Evolutionary conservation across 352 stramenopile species (phyloP).

Genomic region (Globisporangium nagaii): DNA sequence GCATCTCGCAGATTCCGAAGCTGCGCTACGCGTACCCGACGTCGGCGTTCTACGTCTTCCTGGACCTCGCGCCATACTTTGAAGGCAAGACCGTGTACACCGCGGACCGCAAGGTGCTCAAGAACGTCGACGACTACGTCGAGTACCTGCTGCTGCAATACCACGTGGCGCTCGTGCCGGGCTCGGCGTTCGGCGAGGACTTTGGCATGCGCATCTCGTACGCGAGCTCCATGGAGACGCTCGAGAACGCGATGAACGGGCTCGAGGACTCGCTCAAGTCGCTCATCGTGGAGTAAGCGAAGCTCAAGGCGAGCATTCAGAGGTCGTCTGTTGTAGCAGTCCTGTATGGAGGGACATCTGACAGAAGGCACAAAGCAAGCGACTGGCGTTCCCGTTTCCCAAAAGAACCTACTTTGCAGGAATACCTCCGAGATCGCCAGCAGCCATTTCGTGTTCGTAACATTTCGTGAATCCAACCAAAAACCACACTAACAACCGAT

Average conservation of each 20-base stretch:
- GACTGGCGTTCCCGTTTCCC: too few relatives aligned
- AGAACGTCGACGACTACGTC: conserved; percentile 74
- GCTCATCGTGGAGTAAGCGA: conserved; percentile 34
- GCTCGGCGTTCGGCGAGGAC: conserved; percentile 94
- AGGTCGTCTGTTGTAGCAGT: neutral
- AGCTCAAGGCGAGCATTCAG: too few relatives aligned
- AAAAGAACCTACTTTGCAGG: too few relatives aligned
- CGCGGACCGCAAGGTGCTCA: conserved; percentile 18
- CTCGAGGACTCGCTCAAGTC: conserved; percentile 49
- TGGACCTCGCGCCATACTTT: conserved; percentile 86
- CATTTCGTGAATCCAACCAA: too few relatives aligned
- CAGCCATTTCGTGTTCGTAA: too few relatives aligned
- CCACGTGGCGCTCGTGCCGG: conserved; percentile 91
- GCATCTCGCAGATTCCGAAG: conserved; percentile 80
- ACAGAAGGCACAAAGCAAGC: too few relatives aligned
- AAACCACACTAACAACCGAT: too few relatives aligned
- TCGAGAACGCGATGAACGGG: conserved; percentile 58
- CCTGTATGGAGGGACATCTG: neutral
- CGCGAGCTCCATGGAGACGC: conserved; percentile 88
- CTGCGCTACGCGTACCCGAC: conserved; percentile 84
- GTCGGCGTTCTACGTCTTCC: conserved; percentile 95
- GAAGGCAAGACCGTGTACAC: conserved; percentile 44
- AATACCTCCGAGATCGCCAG: too few relatives aligned
- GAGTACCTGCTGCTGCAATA: conserved; percentile 90
- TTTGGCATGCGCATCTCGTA: conserved; percentile 94